Conservation (phyloP, 257 asterid genomes). For the Solanum bulbocastanum region DNA sequence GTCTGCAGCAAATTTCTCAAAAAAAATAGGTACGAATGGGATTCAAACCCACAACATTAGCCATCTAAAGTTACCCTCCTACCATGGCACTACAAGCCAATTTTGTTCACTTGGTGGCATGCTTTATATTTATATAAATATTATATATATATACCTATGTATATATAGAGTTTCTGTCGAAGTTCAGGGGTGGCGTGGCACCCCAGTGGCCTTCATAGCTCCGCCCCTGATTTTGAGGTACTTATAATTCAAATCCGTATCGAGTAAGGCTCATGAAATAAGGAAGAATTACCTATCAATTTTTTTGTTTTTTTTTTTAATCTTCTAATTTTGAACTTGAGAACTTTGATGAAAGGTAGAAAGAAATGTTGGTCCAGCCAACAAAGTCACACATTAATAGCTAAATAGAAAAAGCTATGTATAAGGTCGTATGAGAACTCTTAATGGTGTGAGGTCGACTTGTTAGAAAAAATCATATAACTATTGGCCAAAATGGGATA, state of each 20-base stretch:
- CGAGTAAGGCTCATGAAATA: not conserved
- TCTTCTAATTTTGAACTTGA: not conserved
- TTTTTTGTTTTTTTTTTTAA: accelerated
- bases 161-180: no score
- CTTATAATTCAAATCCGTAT: not conserved
- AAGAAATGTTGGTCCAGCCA: not conserved
- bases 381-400: not conserved
- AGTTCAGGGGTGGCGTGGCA: no score
- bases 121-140: no score
- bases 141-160: no score
- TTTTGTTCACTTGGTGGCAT: no score
- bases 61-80: no score
- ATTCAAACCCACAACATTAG: no score
- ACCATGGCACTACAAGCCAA: no score
- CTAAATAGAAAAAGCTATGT: not conserved
- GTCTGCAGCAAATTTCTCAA: no score
- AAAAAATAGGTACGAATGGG: no score
- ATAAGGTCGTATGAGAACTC: not conserved
- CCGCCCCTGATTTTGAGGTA: no score
- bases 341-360: not conserved
- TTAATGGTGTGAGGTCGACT: not conserved
- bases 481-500: not conserved
- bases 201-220: no score
- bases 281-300: not conserved
- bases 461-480: not conserved